Base-by-base conservation (phyloP, 2,329 filamentous ascomycete genomes). In the Cladophialophora bantiana region DNA sequence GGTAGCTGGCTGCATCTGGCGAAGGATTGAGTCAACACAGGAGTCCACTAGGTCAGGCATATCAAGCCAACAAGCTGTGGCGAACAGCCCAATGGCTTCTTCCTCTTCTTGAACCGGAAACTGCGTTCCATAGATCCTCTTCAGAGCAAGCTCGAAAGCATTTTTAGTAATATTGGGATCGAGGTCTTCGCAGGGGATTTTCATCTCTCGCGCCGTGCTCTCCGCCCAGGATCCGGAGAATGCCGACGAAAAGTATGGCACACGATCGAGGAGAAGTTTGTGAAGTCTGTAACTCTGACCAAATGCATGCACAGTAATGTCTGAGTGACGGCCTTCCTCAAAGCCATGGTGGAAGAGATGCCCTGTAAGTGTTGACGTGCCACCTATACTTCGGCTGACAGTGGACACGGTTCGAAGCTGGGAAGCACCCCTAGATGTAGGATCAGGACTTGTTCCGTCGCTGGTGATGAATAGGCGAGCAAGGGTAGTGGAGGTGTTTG, bases 171-270 rank as follows among this genome's bases (percentile, higher is more conserved):
- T 87, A 66, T 80, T 84, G 12, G 74, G 70, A 69, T 87, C 84
- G 40, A 86, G 81, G 54, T 85, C 81, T 68, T 86, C 83, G 0
- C 84, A 84, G 60, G 83, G 79, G 7, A 87, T 75, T 0, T 78
- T 80, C 58, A 86, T 83, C 56, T 86, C 83, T 67, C 80, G 84
- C 4, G 82, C 78, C 40, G 78, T 79, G 67, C 83, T 84, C 71
- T 86, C 84, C 9, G 83, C 76, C 84, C 84, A 87, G n/a, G 84
- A 83, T 40, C 82, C 83, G 0, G 83, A 85, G 31, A 86, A 77
- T 13, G 84, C 84, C 13, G 81, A 82, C 1, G 81, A 79, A 74
- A 87, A 87, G 78, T 85, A 86, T 0, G 84, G 83, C 4, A 85
- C 83, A 59, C 83, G 81, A 72, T 86, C 84, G 20, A 86, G 81